Conservation (phyloP, 805 yeast genomes). For the Spathaspora boniae region DNA sequence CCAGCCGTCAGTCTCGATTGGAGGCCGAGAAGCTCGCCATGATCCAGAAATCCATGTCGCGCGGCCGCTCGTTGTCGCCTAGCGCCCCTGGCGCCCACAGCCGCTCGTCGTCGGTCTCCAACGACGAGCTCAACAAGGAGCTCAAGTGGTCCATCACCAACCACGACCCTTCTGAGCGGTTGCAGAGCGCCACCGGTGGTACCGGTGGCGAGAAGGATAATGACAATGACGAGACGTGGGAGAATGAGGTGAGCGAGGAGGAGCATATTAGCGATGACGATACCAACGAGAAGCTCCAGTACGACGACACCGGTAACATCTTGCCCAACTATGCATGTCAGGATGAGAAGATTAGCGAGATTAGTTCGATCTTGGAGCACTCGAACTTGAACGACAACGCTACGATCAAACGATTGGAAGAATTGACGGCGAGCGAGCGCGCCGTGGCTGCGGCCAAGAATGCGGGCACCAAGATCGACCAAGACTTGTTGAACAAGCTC, state of each 20-base stretch:
- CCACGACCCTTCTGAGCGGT: slow-evolving; percentile 71
- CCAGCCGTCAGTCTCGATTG: slow-evolving; percentile 21
- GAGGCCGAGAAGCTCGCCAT: slow-evolving; percentile 42
- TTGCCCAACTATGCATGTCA: slow-evolving; percentile 54
- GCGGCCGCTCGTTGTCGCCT: slow-evolving; percentile 39
- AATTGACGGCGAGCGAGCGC: slow-evolving; percentile 54
- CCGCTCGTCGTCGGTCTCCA: slow-evolving; percentile 34
- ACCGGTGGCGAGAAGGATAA: slow-evolving; percentile 9
- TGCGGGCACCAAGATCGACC: slow-evolving; percentile 35
- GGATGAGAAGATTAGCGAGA: slow-evolving; percentile 38
- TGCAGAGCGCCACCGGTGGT: slow-evolving; percentile 9
- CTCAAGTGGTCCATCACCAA: slow-evolving; percentile 64
- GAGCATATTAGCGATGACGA: slow-evolving; percentile 61
- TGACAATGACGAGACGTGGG: slow-evolving; percentile 18
- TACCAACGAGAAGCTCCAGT: slow-evolving; percentile 53
- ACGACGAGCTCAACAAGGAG: slow-evolving; percentile 38
- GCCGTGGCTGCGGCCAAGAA: slow-evolving; percentile 57
- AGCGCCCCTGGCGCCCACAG: slow-evolving; percentile 18
- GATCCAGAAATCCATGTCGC: slow-evolving; percentile 34
- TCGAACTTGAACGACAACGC: slow-evolving; percentile 42
- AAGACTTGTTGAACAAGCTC: slow-evolving; percentile 28
- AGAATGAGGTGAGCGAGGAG: slow-evolving; percentile 49
- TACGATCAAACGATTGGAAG: slow-evolving; percentile 51
- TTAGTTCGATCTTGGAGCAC: slow-evolving; percentile 32
- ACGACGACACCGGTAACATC: slow-evolving; percentile 57